phyloP scores from a whole-genome alignment of 192 early-diverging fungal genomes.

The Glomus cerebriforme region DNA sequence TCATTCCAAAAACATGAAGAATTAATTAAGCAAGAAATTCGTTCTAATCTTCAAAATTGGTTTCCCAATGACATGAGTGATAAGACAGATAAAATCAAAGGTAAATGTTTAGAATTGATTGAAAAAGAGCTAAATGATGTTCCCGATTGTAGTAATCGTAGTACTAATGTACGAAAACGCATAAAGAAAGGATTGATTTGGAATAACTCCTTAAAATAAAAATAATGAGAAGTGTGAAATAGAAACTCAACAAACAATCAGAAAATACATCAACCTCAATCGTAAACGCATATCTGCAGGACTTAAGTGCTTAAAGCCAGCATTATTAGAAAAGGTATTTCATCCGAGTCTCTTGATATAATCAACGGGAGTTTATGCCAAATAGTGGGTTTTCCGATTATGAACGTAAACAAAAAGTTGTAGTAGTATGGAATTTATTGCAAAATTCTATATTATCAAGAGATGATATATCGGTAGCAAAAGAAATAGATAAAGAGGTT shows the following conservation, averaged over 20 bases:
- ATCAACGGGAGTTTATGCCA: neutral
- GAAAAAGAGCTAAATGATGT: neutral
- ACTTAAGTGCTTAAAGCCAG: constrained; percentile 9
- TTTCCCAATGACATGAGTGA: neutral
- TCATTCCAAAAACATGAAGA: constrained; percentile 13
- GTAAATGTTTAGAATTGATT: neutral
- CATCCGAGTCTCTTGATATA: neutral
- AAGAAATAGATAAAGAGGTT: constrained; percentile 21
- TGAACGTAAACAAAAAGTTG: constrained; percentile 9
- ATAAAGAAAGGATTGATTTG: neutral
- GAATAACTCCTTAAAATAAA: neutral
- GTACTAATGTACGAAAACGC: neutral
- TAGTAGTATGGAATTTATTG: constrained; percentile 11
- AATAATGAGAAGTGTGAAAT: constrained; percentile 1
- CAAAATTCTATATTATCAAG: neutral
- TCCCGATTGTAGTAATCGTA: neutral
- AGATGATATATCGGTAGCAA: neutral
- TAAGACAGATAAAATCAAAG: neutral
- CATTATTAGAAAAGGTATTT: constrained; percentile 1
- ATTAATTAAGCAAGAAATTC: neutral
- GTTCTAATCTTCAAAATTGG: neutral
- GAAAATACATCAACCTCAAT: neutral
- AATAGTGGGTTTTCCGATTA: neutral
- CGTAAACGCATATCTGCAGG: neutral
- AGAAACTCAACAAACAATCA: constrained; percentile 4